Percentiles rank a stretch among this genome's conserved stretches.
phyloP scores from a whole-genome alignment of 1,284 basidiomycete species.

The Phellopilus nigrolimitatus region DNA sequence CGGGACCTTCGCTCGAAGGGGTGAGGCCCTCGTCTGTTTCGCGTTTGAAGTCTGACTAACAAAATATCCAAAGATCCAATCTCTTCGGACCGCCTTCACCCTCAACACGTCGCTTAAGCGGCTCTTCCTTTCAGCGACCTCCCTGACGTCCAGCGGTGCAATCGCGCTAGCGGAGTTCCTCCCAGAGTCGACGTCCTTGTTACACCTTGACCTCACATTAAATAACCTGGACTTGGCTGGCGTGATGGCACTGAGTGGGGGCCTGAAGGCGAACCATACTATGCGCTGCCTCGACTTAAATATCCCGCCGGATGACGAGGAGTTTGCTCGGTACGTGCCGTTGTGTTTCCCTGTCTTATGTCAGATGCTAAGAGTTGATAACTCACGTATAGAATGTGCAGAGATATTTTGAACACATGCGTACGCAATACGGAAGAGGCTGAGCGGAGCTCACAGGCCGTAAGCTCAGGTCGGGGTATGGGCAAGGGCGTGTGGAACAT shows the following conservation, averaged over 20 bases:
- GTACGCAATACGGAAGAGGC: conserved; percentile 88
- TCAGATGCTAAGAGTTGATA: too few species aligned
- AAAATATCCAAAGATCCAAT: conserved; percentile 59
- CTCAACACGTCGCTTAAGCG: conserved; percentile 90
- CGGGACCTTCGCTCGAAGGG: conserved; percentile 81
- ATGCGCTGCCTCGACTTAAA: conserved; percentile 93
- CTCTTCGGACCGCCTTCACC: conserved; percentile 87
- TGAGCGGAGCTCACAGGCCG: conserved; percentile 41
- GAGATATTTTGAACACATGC: conserved; percentile 78
- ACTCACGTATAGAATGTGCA: conserved; percentile 56
- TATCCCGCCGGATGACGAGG: conserved; percentile 85
- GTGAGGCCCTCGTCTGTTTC: conserved; percentile 45
- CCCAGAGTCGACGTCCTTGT: conserved; percentile 80
- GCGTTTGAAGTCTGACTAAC: conserved; percentile 15
- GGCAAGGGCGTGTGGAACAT: conserved; percentile 73
- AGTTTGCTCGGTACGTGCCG: conserved; percentile 76
- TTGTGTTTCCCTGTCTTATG: too few species aligned
- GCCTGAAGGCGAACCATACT: conserved; percentile 76
- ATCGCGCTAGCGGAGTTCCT: conserved; percentile 96
- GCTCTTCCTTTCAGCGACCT: conserved; percentile 85
- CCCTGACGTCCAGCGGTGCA: conserved; percentile 79
- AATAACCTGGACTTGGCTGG: conserved; percentile 86
- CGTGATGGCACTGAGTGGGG: conserved; percentile 86
- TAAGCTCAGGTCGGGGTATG: conserved; percentile 33
- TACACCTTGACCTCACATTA: conserved; percentile 85